Evolutionary conservation across 2,329 filamentous ascomycete species (phyloP).

Genomic region (Dothideomycetes sp.): DNA sequence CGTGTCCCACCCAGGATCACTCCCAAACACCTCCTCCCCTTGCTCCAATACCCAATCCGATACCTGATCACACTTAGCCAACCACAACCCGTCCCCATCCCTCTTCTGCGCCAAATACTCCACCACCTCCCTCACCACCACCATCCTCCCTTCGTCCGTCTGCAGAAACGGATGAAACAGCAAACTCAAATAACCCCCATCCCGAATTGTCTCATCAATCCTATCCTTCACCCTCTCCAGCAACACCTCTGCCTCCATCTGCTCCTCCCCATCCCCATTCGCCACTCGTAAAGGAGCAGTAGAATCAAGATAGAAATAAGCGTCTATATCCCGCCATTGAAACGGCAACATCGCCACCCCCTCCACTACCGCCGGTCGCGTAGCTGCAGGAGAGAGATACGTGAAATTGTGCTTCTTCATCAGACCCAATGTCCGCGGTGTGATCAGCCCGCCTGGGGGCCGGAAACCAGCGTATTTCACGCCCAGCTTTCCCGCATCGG

Average conservation of each 20-base stretch:
- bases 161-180: conserved; percentile 24
- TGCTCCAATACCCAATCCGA: conserved; percentile 14
- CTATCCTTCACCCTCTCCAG: conserved; percentile 13
- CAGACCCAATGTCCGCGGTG: conserved; percentile 18
- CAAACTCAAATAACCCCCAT: conserved; percentile 18
- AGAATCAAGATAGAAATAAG: conserved; percentile 22
- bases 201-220: conserved; percentile 18
- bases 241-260: conserved; percentile 13
- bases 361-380: conserved; percentile 16
- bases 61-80: conserved; percentile 19
- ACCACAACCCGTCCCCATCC: conserved; percentile 15
- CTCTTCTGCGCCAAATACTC: conserved; percentile 16
- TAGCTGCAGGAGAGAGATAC: conserved; percentile 22
- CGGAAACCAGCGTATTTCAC: conserved; percentile 19
- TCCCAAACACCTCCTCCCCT: conserved; percentile 14
- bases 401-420: conserved; percentile 17
- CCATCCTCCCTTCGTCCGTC: conserved; percentile 13
- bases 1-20: conserved; percentile 20
- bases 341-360: conserved; percentile 12
- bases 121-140: conserved; percentile 18
- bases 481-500: conserved; percentile 11
- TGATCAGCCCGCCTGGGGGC: conserved; percentile 21
- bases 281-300: conserved; percentile 17
- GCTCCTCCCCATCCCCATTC: conserved; percentile 15
- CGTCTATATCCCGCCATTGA: conserved; percentile 20